Conservation (phyloP, 108 stramenopile genomes). For the Bacterosira constricta region DNA sequence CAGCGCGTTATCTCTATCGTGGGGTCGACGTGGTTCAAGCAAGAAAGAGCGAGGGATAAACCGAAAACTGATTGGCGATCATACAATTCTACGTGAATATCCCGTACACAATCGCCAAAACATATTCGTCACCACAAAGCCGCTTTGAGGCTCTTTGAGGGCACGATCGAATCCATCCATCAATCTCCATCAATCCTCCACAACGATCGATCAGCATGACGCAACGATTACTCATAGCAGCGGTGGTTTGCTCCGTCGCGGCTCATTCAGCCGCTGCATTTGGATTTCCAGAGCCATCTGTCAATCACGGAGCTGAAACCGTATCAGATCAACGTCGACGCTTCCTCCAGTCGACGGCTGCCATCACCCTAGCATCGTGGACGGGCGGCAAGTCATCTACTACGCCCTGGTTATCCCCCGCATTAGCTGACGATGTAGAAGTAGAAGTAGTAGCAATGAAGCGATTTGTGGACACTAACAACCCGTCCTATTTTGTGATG, state of each 20-base stretch:
- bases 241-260: slow-evolving; percentile 6
- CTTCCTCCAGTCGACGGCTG: slow-evolving; percentile 34
- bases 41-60: too few relatives aligned
- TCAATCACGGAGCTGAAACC: slow-evolving; percentile 2
- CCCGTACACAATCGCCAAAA: too few relatives aligned
- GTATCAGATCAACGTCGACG: slow-evolving; percentile 23
- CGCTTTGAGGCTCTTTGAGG: too few relatives aligned
- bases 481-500: slow-evolving; percentile 56
- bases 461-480: slow-evolving; percentile 63
- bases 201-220: neutral
- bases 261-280: slow-evolving; percentile 5
- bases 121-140: too few relatives aligned
- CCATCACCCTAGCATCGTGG: slow-evolving; percentile 15
- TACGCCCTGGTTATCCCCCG: slow-evolving; percentile 1
- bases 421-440: neutral
- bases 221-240: slow-evolving; percentile 9
- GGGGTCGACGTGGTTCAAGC: too few relatives aligned
- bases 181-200: too few relatives aligned
- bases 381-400: slow-evolving; percentile 1
- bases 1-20: too few relatives aligned
- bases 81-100: too few relatives aligned
- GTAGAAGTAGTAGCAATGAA: slow-evolving; percentile 65
- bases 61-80: too few relatives aligned
- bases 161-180: too few relatives aligned
- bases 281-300: neutral